Evolutionary conservation across 306 rosid species (phyloP).

Genomic region (Lupinus albus): DNA sequence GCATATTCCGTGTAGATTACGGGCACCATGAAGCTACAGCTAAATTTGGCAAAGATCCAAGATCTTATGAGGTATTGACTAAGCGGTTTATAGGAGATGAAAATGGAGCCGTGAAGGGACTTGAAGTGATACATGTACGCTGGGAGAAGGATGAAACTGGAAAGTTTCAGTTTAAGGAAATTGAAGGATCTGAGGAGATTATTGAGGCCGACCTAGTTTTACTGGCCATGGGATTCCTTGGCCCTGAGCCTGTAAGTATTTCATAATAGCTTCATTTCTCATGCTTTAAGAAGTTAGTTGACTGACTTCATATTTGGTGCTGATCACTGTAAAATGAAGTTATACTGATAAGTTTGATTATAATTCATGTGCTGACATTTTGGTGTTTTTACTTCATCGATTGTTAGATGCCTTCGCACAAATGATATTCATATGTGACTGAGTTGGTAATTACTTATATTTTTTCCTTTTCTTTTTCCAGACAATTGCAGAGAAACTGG

Average conservation of each 20-base stretch:
- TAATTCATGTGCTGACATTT: background rate
- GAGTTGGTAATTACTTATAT: constrained; percentile 15
- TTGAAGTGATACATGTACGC: constrained; percentile 68
- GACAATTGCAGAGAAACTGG: constrained; percentile 77
- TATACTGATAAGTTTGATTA: background rate
- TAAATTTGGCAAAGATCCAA: constrained; percentile 93
- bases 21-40: constrained; percentile 95
- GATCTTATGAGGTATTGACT: constrained; percentile 86
- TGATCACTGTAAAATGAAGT: background rate
- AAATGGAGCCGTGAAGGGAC: constrained; percentile 77
- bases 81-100: constrained; percentile 93
- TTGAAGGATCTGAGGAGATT: constrained; percentile 89
- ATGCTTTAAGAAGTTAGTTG: background rate
- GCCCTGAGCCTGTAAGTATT: constrained; percentile 87
- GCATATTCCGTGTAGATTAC: constrained; percentile 86
- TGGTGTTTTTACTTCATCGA: background rate
- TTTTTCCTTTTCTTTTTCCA: constrained; percentile 42
- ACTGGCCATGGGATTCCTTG: constrained; percentile 98
- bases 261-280: constrained; percentile 3
- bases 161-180: constrained; percentile 78
- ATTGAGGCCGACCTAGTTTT: constrained; percentile 83
- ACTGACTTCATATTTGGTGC: background rate
- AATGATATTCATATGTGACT: background rate
- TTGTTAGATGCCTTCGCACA: background rate
- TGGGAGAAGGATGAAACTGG: constrained; percentile 96